A percentile compares a stretch with the other conserved stretches of the same genome.
These are phyloP conservation scores for Solanum hybrid DNA, from an alignment of 305 asterid species.

Conservation along the genomic window DNA sequence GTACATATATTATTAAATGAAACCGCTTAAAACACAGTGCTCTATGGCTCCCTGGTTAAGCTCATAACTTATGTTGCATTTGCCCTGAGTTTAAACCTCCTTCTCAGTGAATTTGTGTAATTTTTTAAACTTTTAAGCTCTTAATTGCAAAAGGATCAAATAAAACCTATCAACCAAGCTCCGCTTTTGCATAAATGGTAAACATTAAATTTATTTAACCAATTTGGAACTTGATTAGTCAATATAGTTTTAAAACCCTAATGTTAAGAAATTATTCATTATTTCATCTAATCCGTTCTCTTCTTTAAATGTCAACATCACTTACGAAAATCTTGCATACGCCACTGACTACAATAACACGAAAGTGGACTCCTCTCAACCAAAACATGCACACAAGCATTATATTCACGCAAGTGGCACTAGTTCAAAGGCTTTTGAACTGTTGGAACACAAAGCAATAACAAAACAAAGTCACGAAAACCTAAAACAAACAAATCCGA, in stretches of 20 bases:
- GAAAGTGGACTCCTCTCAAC: neutral
- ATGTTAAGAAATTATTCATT: neutral
- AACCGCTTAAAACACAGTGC: neutral
- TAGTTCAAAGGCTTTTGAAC: neutral
- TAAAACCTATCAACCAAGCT: neutral
- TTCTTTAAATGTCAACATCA: neutral
- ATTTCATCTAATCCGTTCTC: neutral
- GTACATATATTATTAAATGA: neutral
- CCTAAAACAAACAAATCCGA: neutral
- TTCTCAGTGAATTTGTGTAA: neutral
- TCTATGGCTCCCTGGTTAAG: neutral
- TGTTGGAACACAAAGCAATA: neutral
- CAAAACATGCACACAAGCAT: neutral
- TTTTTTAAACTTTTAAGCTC: neutral
- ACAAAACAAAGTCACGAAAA: neutral
- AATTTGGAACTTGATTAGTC: neutral
- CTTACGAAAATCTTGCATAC: neutral
- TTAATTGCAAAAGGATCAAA: neutral
- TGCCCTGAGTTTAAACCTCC: neutral
- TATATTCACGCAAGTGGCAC: neutral
- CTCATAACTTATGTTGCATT: neutral
- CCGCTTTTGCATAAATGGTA: neutral
- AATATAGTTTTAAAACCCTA: neutral
- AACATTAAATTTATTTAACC: neutral
- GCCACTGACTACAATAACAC: neutral